Evolutionary conservation across 2,329 filamentous ascomycete genomes (phyloP).

Genomic region (Talaromyces marneffei): DNA sequence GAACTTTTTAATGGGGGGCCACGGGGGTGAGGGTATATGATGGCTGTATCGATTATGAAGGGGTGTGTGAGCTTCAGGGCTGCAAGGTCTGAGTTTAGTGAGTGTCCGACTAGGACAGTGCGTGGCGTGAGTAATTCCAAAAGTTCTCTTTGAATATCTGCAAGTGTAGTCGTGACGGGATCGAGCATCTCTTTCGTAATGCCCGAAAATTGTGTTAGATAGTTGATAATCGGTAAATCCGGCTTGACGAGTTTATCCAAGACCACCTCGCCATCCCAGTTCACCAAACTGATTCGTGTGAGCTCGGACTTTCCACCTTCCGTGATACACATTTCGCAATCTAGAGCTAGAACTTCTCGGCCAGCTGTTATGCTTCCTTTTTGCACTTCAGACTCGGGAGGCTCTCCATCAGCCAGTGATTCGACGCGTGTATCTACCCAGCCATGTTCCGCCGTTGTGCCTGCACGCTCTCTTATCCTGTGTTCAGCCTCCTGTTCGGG

Average conservation of each 20-base stretch:
- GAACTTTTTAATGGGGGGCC: slow-evolving; percentile 86
- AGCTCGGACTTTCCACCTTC: slow-evolving; percentile 73
- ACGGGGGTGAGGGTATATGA: slow-evolving; percentile 84
- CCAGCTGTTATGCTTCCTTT: slow-evolving; percentile 79
- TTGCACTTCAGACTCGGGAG: slow-evolving; percentile 66
- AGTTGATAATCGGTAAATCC: slow-evolving; percentile 79
- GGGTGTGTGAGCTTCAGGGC: slow-evolving; percentile 84
- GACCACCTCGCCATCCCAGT: slow-evolving; percentile 76
- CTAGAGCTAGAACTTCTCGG: slow-evolving; percentile 70
- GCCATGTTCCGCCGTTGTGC: slow-evolving; percentile 53
- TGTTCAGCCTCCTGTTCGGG: slow-evolving; percentile 51
- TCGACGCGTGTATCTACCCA: slow-evolving; percentile 78
- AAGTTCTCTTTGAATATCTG: slow-evolving; percentile 75
- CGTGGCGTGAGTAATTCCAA: slow-evolving; percentile 57
- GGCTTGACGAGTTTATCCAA: slow-evolving; percentile 93
- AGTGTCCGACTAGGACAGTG: slow-evolving; percentile 44
- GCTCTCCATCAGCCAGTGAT: slow-evolving; percentile 59
- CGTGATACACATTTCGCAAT: slow-evolving; percentile 97
- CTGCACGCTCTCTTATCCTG: slow-evolving; percentile 47
- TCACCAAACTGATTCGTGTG: slow-evolving; percentile 78
- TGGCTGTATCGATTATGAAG: slow-evolving; percentile 84
- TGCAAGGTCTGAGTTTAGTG: slow-evolving; percentile 55
- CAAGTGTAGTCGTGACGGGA: slow-evolving; percentile 73
- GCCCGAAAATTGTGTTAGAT: slow-evolving; percentile 84
- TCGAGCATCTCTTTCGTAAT: slow-evolving; percentile 83